Percentiles rank a stretch among this genome's conserved stretches.
Conservation (phyloP, 1,284 basidiomycete genomes). For the Ceratobasidium sp. region DNA sequence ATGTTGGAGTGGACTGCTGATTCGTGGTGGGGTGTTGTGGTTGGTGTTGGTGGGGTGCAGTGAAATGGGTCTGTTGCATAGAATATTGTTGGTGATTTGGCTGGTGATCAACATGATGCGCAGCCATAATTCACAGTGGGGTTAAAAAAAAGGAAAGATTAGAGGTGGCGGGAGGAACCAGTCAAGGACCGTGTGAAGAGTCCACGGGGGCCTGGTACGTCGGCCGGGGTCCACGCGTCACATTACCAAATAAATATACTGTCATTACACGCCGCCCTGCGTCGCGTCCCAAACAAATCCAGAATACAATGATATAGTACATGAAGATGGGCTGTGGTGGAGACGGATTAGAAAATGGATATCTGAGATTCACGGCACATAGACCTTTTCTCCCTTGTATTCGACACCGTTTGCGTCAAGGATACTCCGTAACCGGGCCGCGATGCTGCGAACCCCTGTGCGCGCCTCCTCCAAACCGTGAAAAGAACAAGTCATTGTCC, state of each 20-base stretch:
- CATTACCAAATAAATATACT: too few relatives aligned
- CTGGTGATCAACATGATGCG: slow-evolving; percentile 33
- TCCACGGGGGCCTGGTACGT: slow-evolving; percentile 8
- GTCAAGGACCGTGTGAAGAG: neutral
- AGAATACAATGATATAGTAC: neutral
- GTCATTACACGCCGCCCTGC: neutral
- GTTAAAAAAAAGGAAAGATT: slow-evolving; percentile 15
- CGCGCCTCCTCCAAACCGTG: slow-evolving; percentile 62
- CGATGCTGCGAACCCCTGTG: slow-evolving; percentile 45
- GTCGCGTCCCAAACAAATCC: slow-evolving; percentile 8
- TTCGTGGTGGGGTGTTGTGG: slow-evolving; percentile 17
- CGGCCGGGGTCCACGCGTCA: slow-evolving; percentile 6
- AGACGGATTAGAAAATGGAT: neutral
- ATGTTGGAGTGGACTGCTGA: slow-evolving; percentile 16
- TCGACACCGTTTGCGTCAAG: slow-evolving; percentile 47
- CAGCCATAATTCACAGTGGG: slow-evolving; percentile 27
- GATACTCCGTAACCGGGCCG: slow-evolving; percentile 38
- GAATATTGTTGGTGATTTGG: too few relatives aligned
- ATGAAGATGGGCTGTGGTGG: neutral
- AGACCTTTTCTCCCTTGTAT: slow-evolving; percentile 49
- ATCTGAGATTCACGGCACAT: slow-evolving; percentile 45
- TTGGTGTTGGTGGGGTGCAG: slow-evolving; percentile 45
- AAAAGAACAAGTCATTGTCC: slow-evolving; percentile 78
- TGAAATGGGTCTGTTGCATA: slow-evolving; percentile 38
- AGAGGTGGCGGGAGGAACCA: slow-evolving; percentile 31